A percentile compares a stretch with the other conserved stretches of the same genome.
These are phyloP conservation scores for Plasmodium gonderi DNA, from an alignment of 169 alveolate species.

Conservation along the genomic window DNA sequence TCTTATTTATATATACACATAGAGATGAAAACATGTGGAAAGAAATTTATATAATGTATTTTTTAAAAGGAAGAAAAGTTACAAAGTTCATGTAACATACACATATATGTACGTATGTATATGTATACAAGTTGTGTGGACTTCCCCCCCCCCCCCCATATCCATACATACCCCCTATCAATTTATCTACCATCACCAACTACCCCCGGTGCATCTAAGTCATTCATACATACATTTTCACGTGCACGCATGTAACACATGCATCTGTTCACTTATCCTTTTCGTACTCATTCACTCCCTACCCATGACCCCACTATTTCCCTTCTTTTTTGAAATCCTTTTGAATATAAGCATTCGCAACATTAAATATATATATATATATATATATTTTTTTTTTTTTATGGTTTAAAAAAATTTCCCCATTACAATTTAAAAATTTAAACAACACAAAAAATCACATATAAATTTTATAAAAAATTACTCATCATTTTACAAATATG, in stretches of 20 bases:
- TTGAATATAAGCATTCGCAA: slow-evolving; percentile 8
- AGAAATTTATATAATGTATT: background rate
- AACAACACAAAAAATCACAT: background rate
- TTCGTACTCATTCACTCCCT: background rate
- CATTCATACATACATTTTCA: background rate
- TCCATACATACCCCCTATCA: background rate
- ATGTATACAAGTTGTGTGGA: background rate
- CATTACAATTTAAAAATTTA: slow-evolving; percentile 47
- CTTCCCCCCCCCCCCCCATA: background rate
- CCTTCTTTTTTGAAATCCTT: slow-evolving; percentile 23
- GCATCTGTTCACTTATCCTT: background rate
- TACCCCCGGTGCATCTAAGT: background rate
- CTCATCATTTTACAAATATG: background rate
- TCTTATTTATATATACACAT: background rate
- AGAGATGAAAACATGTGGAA: background rate
- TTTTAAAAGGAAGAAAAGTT: slow-evolving; percentile 2
- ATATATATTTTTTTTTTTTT: slow-evolving; percentile 5
- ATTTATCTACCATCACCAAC: background rate
- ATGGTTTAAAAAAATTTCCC: slow-evolving; percentile 32
- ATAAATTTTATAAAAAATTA: slow-evolving; percentile 15
- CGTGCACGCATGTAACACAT: background rate
- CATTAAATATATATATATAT: slow-evolving; percentile 24
- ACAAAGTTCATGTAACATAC: background rate
- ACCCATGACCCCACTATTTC: background rate
- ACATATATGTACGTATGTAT: background rate